Percentiles rank a stretch among this genome's conserved stretches.
Conservation (phyloP, 129 eudicot genomes). For the Flaveria linearis region DNA sequence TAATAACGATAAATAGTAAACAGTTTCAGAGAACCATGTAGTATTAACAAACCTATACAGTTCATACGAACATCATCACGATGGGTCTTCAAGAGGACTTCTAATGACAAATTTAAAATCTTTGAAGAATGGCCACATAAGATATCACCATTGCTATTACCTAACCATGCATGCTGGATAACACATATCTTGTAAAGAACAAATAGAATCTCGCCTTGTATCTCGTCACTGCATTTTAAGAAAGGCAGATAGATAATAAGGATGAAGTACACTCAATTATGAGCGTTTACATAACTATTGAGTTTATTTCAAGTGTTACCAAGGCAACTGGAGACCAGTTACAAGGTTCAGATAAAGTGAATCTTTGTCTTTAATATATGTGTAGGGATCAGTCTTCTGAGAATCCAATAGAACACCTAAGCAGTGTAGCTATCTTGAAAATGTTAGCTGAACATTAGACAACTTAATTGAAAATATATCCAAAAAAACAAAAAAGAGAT, state of each 20-base stretch:
- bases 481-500: neutral
- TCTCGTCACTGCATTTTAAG: slow-evolving; percentile 61
- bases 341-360: slow-evolving; percentile 72
- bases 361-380: slow-evolving; percentile 55
- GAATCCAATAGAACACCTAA: slow-evolving; percentile 80
- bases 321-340: slow-evolving; percentile 86
- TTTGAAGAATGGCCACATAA: slow-evolving; percentile 51
- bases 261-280: slow-evolving; percentile 9
- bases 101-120: slow-evolving; percentile 68
- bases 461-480: slow-evolving; percentile 9
- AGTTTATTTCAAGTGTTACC: slow-evolving; percentile 52
- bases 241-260: slow-evolving; percentile 18
- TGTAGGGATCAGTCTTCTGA: slow-evolving; percentile 49
- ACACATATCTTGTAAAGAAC: slow-evolving; percentile 65
- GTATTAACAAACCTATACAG: slow-evolving; percentile 69
- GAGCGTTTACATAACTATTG: slow-evolving; percentile 7
- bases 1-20: neutral
- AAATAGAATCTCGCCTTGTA: slow-evolving; percentile 88
- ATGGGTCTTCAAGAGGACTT: slow-evolving; percentile 82
- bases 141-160: slow-evolving; percentile 46
- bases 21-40: slow-evolving; percentile 17
- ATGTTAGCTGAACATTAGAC: slow-evolving; percentile 22
- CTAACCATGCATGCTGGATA: slow-evolving; percentile 45
- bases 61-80: slow-evolving; percentile 90
- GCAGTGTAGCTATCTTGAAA: slow-evolving; percentile 72